These are phyloP conservation scores for Anaeromyces robustus DNA, from an alignment of 192 early-diverging fungal species.

Conservation along the genomic window DNA sequence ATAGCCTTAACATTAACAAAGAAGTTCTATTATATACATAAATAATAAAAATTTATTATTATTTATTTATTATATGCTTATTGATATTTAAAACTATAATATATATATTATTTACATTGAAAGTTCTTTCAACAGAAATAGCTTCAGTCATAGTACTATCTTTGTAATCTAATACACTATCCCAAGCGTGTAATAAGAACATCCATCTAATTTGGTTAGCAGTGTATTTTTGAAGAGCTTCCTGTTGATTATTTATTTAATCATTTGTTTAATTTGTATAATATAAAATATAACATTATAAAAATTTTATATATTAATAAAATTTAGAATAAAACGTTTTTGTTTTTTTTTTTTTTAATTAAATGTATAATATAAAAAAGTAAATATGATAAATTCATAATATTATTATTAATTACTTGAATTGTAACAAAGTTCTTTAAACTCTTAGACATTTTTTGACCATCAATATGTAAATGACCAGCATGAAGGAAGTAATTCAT, in stretches of 20 bases:
- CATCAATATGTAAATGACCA: conserved; percentile 88
- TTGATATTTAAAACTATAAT: neutral
- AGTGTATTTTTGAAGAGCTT: conserved; percentile 66
- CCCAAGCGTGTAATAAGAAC: conserved; percentile 81
- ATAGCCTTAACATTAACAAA: conserved; percentile 67
- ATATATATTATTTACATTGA: conserved; percentile 35
- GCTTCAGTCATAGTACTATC: conserved; percentile 59
- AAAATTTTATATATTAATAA: too few species aligned
- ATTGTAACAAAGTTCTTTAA: conserved; percentile 97
- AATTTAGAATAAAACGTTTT: too few species aligned
- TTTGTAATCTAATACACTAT: conserved; percentile 71
- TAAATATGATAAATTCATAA: too few species aligned
- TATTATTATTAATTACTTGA: conserved; percentile 17
- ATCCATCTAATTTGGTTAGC: conserved; percentile 75
- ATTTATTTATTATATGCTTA: neutral
- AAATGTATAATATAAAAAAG: too few species aligned
- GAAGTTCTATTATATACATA: conserved; percentile 50
- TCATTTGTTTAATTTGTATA: too few species aligned
- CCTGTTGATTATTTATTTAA: conserved; percentile 7
- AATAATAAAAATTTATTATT: neutral
- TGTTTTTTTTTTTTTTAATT: too few species aligned
- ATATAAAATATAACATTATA: too few species aligned
- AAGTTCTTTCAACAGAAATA: conserved; percentile 50
- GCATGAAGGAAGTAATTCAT: conserved; percentile 97
- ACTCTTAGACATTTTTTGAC: conserved; percentile 95